phyloP scores from a whole-genome alignment of 495 filamentous ascomycete genomes.

The Penicillium dipodomyicola region DNA sequence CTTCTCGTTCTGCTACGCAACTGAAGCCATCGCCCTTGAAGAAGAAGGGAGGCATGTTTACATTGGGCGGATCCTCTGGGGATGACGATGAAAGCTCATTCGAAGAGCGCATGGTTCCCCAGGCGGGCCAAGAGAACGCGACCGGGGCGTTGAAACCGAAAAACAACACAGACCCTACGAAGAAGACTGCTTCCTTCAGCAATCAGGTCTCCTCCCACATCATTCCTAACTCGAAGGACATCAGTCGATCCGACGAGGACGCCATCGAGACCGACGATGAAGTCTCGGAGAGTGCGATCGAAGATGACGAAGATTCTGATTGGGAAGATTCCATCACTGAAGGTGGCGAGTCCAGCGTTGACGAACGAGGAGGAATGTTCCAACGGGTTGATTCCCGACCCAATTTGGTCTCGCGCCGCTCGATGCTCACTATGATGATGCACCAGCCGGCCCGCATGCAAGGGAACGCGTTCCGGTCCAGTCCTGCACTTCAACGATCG shows the following conservation, averaged over 20 bases:
- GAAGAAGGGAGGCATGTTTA: constrained; percentile 69
- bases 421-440: constrained; percentile 86
- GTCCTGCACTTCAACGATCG: constrained; percentile 76
- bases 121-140: constrained; percentile 45
- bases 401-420: constrained; percentile 80
- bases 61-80: constrained; percentile 73
- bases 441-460: constrained; percentile 59
- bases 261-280: constrained; percentile 72
- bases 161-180: constrained; percentile 39
- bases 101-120: constrained; percentile 59
- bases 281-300: constrained; percentile 77
- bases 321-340: constrained; percentile 95
- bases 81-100: constrained; percentile 79
- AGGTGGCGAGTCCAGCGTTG: constrained; percentile 74
- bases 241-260: constrained; percentile 64
- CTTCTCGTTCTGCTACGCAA: constrained; percentile 43
- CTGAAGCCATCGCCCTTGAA: constrained; percentile 46
- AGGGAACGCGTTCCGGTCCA: constrained; percentile 64
- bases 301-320: constrained; percentile 82
- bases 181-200: constrained; percentile 84
- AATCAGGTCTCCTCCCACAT: constrained; percentile 68
- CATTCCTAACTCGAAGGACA: constrained; percentile 58
- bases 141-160: constrained; percentile 47
- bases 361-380: constrained; percentile 72
- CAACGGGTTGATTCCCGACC: constrained; percentile 85